Conservation (phyloP, 208 protist species). For the Acanthamoeba lenticulata region DNA sequence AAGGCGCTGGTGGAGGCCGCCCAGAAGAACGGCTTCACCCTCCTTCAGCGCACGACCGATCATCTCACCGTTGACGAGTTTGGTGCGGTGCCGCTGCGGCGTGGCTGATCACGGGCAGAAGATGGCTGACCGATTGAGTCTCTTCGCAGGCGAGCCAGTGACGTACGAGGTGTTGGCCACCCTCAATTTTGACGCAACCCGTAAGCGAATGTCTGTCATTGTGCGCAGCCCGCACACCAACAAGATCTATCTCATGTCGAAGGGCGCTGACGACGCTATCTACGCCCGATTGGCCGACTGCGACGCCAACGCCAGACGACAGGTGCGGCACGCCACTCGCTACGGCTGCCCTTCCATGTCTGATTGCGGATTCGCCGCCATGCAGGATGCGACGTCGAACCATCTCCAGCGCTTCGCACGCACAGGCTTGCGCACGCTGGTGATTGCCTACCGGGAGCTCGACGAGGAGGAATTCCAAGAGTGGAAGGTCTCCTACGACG, state of each 20-base stretch:
- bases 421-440: constrained; percentile 13
- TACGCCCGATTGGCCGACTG: not conserved
- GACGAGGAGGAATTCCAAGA: not conserved
- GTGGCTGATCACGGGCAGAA: no score
- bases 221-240: constrained; percentile 64
- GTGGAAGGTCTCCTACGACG: not conserved
- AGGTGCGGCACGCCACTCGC: not conserved
- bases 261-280: constrained; percentile 70
- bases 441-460: not conserved
- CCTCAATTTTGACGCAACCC: not conserved
- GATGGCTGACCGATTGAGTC: no score
- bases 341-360: constrained; percentile 15
- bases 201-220: constrained; percentile 84
- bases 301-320: not conserved
- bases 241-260: constrained; percentile 74
- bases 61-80: not conserved
- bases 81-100: no score
- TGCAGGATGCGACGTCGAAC: no score
- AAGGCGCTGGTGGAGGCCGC: constrained; percentile 92
- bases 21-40: constrained; percentile 78
- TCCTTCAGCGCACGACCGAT: not conserved
- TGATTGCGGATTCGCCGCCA: not conserved
- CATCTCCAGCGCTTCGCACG: no score
- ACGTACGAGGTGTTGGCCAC: constrained; percentile 8
- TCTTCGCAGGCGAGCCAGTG: not conserved